phyloP scores from a whole-genome alignment of 2,329 filamentous ascomycete genomes.

The Colletotrichum sp. region DNA sequence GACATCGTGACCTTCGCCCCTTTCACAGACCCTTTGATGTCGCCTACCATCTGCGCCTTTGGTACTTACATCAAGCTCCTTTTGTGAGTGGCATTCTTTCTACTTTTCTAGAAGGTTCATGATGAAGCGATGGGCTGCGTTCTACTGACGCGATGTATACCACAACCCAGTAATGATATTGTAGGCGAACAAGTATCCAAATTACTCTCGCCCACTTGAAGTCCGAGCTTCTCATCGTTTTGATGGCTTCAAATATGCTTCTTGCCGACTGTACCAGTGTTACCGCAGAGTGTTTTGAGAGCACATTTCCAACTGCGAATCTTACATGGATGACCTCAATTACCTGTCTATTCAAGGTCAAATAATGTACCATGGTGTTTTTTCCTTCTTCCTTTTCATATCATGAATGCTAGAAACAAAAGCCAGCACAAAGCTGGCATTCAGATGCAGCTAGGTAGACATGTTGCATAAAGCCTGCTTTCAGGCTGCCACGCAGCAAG shows the following conservation, averaged over 20 bases:
- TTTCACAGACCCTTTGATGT: neutral
- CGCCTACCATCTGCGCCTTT: neutral
- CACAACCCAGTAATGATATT: neutral
- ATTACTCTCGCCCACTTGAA: neutral
- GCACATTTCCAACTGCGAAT: neutral
- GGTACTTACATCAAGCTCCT: neutral
- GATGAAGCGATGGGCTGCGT: neutral
- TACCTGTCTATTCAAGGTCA: neutral
- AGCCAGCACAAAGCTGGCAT: neutral
- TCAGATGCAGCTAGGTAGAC: neutral
- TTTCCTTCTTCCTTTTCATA: neutral
- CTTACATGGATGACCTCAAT: rapidly evolving
- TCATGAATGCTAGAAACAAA: rapidly evolving
- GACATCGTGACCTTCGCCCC: neutral
- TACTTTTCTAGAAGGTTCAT: neutral
- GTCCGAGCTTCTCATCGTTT: rapidly evolving
- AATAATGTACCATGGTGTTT: neutral
- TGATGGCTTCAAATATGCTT: rapidly evolving
- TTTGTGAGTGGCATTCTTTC: neutral
- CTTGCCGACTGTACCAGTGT: neutral
- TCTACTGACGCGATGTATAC: neutral
- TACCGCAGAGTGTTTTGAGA: neutral
- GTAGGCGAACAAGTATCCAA: neutral
- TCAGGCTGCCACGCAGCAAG: neutral
- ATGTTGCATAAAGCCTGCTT: neutral